Evolutionary conservation across 1,139 yeast species (phyloP).

Genomic region (Magnusiomyces magnusii): DNA sequence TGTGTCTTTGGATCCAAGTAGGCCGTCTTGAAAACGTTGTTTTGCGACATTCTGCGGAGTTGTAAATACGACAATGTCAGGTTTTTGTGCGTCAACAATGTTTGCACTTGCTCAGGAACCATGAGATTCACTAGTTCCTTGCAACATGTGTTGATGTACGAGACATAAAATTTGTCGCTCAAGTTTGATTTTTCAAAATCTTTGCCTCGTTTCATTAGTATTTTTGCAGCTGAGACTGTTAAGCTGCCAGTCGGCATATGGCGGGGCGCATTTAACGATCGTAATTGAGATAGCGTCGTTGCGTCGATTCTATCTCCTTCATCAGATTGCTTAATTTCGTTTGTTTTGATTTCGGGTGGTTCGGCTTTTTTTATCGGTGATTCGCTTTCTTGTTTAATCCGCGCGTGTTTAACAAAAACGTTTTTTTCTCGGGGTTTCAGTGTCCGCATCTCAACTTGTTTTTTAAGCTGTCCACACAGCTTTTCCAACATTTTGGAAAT

Average conservation of each 20-base stretch:
- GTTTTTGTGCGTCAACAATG: background rate
- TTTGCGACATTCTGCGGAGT: background rate
- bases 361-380: no score
- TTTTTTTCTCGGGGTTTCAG: no score
- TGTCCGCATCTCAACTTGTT: no score
- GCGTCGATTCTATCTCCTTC: no score
- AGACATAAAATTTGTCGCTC: background rate
- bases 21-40: background rate
- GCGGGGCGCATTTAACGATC: no score
- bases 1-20: background rate
- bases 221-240: background rate
- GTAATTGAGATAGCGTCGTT: no score
- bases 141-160: conserved; percentile 1
- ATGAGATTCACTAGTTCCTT: background rate
- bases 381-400: no score
- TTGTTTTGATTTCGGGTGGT: no score
- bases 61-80: background rate
- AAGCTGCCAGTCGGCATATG: background rate
- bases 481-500: background rate
- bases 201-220: background rate
- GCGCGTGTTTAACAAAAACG: no score
- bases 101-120: background rate
- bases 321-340: no score
- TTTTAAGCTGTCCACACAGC: no score
- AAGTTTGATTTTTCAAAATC: background rate